A percentile compares a stretch with the other conserved stretches of the same genome.
These are phyloP conservation scores for Chlorophyllum brunneum DNA, from an alignment of 768 basidiomycete genomes.

Conservation along the genomic window DNA sequence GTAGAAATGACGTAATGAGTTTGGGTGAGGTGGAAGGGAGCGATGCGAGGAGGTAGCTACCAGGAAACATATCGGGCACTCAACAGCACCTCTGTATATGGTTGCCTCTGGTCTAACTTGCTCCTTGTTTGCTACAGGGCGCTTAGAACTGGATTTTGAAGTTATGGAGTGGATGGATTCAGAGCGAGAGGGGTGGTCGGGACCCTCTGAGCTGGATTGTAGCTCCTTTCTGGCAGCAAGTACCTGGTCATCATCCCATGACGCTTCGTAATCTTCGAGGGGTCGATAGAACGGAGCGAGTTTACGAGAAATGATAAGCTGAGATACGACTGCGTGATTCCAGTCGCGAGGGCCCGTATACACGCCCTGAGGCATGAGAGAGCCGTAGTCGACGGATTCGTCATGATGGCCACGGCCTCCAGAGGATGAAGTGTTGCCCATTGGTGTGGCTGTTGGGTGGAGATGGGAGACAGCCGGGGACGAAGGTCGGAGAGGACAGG, in stretches of 20 bases:
- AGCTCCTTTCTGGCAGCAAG: constrained; percentile 74
- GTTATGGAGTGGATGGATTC: constrained; percentile 33
- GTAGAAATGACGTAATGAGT: constrained; percentile 25
- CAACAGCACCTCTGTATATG: constrained; percentile 79
- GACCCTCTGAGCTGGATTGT: constrained; percentile 40
- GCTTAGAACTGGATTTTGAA: constrained; percentile 43
- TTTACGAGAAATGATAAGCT: constrained; percentile 82
- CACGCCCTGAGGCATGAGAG: constrained; percentile 77
- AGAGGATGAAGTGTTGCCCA: constrained; percentile 83
- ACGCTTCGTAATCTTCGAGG: constrained; percentile 86
- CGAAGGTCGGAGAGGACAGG: neutral
- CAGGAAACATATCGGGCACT: constrained; percentile 98
- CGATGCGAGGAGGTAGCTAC: constrained; percentile 44
- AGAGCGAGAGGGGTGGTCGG: constrained; percentile 42
- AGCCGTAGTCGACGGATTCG: constrained; percentile 81
- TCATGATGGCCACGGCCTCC: constrained; percentile 73
- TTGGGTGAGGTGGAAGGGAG: constrained; percentile 15
- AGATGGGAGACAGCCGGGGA: constrained; percentile 17
- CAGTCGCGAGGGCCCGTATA: constrained; percentile 86
- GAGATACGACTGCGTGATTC: constrained; percentile 83
- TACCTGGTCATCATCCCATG: constrained; percentile 87
- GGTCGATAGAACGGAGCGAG: constrained; percentile 97
- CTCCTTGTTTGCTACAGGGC: constrained; percentile 59
- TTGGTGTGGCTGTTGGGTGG: constrained; percentile 24
- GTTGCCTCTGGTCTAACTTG: constrained; percentile 70